Conservation (phyloP, 306 rosid species). For the Rosa multiflora region DNA sequence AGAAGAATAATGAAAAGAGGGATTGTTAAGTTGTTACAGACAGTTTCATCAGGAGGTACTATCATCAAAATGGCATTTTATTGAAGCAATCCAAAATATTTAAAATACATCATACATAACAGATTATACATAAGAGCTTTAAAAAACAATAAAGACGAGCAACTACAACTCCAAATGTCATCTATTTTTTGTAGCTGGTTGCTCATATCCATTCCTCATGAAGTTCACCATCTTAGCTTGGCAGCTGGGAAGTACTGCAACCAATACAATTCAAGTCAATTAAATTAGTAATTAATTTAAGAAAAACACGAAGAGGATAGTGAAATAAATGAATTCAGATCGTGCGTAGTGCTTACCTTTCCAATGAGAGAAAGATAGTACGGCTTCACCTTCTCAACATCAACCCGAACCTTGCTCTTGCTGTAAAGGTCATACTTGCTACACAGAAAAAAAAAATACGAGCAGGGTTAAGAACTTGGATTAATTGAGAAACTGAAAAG, state of each 20-base stretch:
- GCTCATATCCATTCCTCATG: background rate
- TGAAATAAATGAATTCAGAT: background rate
- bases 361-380: constrained; percentile 71
- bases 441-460: constrained; percentile 7
- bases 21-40: background rate
- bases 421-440: constrained; percentile 89
- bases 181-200: background rate
- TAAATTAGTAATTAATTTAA: background rate
- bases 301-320: background rate
- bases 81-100: background rate
- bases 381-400: constrained; percentile 71
- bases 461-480: constrained; percentile 3
- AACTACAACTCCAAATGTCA: constrained; percentile 14
- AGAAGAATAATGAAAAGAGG: background rate
- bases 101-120: background rate
- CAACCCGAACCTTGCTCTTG: constrained; percentile 68
- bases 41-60: background rate
- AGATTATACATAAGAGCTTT: background rate
- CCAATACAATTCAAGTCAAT: background rate
- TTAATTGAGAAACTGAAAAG: background rate
- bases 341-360: constrained; percentile 41
- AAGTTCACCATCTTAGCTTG: constrained; percentile 70
- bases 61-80: background rate
- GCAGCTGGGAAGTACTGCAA: constrained; percentile 73
- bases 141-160: constrained; percentile 10